Percentiles rank a stretch among this genome's conserved stretches.
phyloP scores from a whole-genome alignment of 1,139 yeast species.

The Geotrichum reessii region DNA sequence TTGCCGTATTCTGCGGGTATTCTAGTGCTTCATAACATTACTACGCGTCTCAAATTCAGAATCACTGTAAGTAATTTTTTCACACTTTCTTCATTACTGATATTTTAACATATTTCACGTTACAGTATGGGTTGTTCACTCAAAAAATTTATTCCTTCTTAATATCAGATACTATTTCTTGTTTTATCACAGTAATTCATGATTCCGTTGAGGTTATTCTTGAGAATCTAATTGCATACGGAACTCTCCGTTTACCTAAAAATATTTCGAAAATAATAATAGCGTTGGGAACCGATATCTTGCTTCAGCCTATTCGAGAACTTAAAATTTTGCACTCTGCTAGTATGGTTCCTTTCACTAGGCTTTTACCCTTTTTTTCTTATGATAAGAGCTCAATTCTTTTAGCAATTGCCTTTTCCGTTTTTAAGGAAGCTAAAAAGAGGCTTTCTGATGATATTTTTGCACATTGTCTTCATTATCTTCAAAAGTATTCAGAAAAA shows the following conservation, averaged over 20 bases:
- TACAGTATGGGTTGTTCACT: background rate
- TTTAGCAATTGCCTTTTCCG: background rate
- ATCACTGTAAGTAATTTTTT: background rate
- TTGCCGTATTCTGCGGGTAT: background rate
- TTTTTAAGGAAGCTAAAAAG: background rate
- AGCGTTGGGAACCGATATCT: background rate
- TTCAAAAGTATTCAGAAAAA: background rate
- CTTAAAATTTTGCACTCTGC: background rate
- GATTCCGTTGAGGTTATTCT: background rate
- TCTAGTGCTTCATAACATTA: background rate
- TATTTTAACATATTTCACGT: background rate
- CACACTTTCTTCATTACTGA: background rate
- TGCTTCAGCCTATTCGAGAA: background rate
- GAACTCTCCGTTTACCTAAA: background rate
- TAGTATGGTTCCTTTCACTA: background rate
- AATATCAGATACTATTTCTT: background rate
- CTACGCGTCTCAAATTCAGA: background rate
- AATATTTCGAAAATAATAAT: background rate
- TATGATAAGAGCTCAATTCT: background rate
- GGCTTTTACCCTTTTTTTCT: background rate
- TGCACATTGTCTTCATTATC: background rate
- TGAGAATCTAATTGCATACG: background rate
- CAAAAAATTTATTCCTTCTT: background rate
- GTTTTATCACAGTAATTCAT: background rate
- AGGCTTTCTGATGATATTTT: background rate